A percentile compares a stretch with the other conserved stretches of the same genome.
Conservation (phyloP, 2,329 filamentous ascomycete species). For the Diaporthe vexans region DNA sequence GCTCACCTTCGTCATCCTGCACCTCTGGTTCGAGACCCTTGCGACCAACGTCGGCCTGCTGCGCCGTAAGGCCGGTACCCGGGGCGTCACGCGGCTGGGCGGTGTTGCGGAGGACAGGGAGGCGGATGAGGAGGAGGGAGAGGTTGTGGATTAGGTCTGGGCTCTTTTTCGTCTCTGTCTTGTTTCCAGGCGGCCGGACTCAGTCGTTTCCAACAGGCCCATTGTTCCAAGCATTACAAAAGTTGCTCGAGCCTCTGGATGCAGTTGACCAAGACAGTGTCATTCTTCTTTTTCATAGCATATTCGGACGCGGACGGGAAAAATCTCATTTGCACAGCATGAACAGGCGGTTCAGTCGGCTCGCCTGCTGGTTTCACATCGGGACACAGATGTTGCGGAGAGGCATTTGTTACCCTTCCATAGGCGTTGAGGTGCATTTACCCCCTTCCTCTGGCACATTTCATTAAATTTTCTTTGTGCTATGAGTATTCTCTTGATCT, state of each 20-base stretch:
- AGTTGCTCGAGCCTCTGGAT: not conserved
- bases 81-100: conserved; percentile 23
- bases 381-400: not conserved
- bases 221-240: not conserved
- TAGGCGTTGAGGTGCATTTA: not conserved
- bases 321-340: not conserved
- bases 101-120: conserved; percentile 31
- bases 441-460: not conserved
- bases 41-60: conserved; percentile 36
- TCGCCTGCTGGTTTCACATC: not conserved
- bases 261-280: not conserved
- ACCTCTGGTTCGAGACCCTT: conserved; percentile 41
- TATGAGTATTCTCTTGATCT: too few species aligned
- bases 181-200: too few species aligned
- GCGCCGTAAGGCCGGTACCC: not conserved
- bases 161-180: too few species aligned
- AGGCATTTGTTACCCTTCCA: not conserved
- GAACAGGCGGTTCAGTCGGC: not conserved
- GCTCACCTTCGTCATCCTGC: conserved; percentile 38
- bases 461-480: not conserved
- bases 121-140: not conserved
- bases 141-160: not conserved
- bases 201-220: too few species aligned
- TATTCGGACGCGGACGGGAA: not conserved
- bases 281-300: not conserved